These are phyloP conservation scores for Tricholoma hemisulphureum DNA, from an alignment of 768 basidiomycete species.

Conservation along the genomic window DNA sequence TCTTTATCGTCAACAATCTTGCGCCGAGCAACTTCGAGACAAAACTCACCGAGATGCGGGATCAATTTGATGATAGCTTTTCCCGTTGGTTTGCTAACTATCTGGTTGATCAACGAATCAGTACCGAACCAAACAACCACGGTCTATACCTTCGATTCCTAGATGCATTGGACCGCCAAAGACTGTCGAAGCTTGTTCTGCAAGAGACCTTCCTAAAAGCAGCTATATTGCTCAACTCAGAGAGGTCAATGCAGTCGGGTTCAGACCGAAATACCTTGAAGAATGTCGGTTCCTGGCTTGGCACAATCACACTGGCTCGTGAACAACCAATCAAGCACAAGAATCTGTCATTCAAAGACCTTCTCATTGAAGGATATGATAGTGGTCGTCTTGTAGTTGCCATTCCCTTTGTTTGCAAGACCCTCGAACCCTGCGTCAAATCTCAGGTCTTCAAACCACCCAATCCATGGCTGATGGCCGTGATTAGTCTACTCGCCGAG, in stretches of 20 bases:
- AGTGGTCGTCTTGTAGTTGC: conserved; percentile 87
- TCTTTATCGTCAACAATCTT: conserved; percentile 98
- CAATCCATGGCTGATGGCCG: conserved; percentile 98
- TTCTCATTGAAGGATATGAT: conserved; percentile 95
- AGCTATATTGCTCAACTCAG: conserved; percentile 82
- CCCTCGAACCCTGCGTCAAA: conserved; percentile 84
- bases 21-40: conserved; percentile 90
- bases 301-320: conserved; percentile 87
- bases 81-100: conserved; percentile 98
- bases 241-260: conserved; percentile 81
- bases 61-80: conserved; percentile 78
- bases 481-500: conserved; percentile 87
- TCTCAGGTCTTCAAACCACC: conserved; percentile 94
- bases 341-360: conserved; percentile 94
- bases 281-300: conserved; percentile 95
- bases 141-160: conserved; percentile 92
- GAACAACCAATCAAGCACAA: conserved; percentile 91
- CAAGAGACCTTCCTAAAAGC: conserved; percentile 94
- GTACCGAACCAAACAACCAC: conserved; percentile 96
- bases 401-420: conserved; percentile 98
- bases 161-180: conserved; percentile 71
- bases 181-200: conserved; percentile 74
- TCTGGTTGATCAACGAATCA: conserved; percentile 92
- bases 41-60: conserved; percentile 84
- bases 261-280: conserved; percentile 86